A percentile compares a stretch with the other conserved stretches of the same genome.
Conservation (phyloP, 2,329 filamentous ascomycete genomes). For the Talaromyces sp. region DNA sequence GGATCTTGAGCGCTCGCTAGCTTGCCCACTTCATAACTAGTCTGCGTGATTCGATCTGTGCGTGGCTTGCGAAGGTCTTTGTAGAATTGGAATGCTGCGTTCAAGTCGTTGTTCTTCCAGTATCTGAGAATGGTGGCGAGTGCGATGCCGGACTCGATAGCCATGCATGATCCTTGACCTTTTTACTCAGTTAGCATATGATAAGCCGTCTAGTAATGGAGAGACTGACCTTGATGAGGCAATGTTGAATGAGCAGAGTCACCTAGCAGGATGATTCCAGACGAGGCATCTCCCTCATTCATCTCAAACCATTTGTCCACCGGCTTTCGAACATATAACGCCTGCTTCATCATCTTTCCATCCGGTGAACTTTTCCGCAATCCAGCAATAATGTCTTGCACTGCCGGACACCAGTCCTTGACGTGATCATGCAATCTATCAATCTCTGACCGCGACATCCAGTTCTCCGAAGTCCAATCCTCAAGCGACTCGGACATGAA, state of each 20-base stretch:
- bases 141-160: background rate
- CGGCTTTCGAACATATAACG: slow-evolving; percentile 36
- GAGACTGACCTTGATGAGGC: background rate
- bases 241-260: background rate
- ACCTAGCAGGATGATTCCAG: slow-evolving; percentile 32
- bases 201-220: background rate
- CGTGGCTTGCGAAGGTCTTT: slow-evolving; percentile 39
- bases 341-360: slow-evolving; percentile 36
- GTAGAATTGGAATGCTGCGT: slow-evolving; percentile 35
- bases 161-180: background rate
- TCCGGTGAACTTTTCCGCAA: slow-evolving; percentile 32
- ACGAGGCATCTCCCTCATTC: slow-evolving; percentile 26
- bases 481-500: slow-evolving; percentile 42
- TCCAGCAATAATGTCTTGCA: slow-evolving; percentile 35
- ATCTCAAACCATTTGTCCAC: slow-evolving; percentile 34
- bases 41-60: slow-evolving; percentile 36
- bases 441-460: slow-evolving; percentile 36
- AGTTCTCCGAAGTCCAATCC: slow-evolving; percentile 37
- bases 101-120: slow-evolving; percentile 26
- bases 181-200: background rate
- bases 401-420: slow-evolving; percentile 34
- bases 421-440: slow-evolving; percentile 36
- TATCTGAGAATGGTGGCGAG: background rate
- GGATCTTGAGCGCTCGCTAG: slow-evolving; percentile 34
- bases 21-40: slow-evolving; percentile 39